Evolutionary conservation across 2,329 filamentous ascomycete species (phyloP), one percentile per base, ranked within the genome.

Genomic region (Diaporthe ampelina): DNA sequence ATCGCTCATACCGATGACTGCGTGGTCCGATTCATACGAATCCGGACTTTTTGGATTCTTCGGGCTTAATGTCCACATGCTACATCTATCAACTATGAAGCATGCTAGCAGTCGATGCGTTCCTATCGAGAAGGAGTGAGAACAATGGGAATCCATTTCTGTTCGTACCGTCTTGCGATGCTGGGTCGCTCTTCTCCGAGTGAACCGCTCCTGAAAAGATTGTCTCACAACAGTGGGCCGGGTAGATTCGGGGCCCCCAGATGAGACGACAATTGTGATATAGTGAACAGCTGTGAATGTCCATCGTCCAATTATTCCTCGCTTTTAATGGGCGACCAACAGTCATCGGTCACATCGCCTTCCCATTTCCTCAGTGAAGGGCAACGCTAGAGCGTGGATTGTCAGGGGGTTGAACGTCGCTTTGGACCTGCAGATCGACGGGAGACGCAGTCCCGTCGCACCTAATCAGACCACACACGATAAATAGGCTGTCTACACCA

Each of bases 381-480:
- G 48, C 63, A 40, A 68, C 63, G 48, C 63, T 40, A 54, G 48
- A 40, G 48, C 19, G 63, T 37, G 63, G 63, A 54, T 67, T 37
- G 63, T 67, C 45, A 52, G 63, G 63, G 63, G 63, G 29, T 37
- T 67, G 29, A 52, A 17, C 29, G 45, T 37, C 50, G 45, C 35
- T n/a, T 19, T 52, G 63, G 26, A 37, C 63, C 63, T 67, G 63
- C 63, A 67, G 63, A 67, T 67, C 29, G 29, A 67, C 63, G 45
- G 45, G 63, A 67, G 63, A 52, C 43, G 45, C 43, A 67, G 45
- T 67, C 45, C 63, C 32, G 63, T 40, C 19, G 48, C 7, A 54
- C 48, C 13, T 37, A 40, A 54, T 50, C 63, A 29, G 63, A 54
- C 63, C 52, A 40, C 15, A 40, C 5, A 10, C 21, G 8, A 68